These are phyloP conservation scores for Histomonas meleagridis DNA, from an alignment of 208 protist species.

Conservation along the genomic window DNA sequence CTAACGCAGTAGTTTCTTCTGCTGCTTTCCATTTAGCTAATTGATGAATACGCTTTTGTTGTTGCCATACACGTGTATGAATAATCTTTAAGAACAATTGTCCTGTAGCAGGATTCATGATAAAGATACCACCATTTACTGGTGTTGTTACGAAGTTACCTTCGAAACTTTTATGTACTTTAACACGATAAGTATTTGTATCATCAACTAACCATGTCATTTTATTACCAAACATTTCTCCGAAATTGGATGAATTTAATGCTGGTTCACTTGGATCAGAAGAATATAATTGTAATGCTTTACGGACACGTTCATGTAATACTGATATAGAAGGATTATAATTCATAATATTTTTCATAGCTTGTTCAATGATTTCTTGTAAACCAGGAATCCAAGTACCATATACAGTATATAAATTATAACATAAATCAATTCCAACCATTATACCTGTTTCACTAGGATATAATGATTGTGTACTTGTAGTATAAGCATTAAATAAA, in stretches of 20 bases:
- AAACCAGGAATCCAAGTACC: slow-evolving; percentile 95
- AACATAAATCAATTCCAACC: slow-evolving; percentile 95
- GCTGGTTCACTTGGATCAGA: slow-evolving; percentile 98
- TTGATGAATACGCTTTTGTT: slow-evolving; percentile 97
- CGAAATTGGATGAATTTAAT: slow-evolving; percentile 70
- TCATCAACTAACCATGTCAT: slow-evolving; percentile 90
- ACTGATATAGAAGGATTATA: slow-evolving; percentile 97
- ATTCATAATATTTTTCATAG: slow-evolving; percentile 97
- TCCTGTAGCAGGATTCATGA: slow-evolving; percentile 98
- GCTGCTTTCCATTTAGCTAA: slow-evolving; percentile 99
- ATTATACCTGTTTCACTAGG: slow-evolving; percentile 92
- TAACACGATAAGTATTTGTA: slow-evolving; percentile 88
- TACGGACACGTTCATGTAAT: slow-evolving; percentile 93
- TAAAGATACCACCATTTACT: slow-evolving; percentile 94
- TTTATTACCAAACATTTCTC: slow-evolving; percentile 97
- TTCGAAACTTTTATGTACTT: slow-evolving; percentile 97
- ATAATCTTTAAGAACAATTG: slow-evolving; percentile 98
- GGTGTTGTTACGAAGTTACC: slow-evolving; percentile 69
- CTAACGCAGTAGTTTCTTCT: slow-evolving; percentile 95
- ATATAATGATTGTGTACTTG: slow-evolving; percentile 87
- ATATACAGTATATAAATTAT: slow-evolving; percentile 71
- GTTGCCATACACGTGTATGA: slow-evolving; percentile 95
- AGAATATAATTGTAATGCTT: slow-evolving; percentile 96
- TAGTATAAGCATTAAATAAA: slow-evolving; percentile 98
- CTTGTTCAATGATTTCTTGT: slow-evolving; percentile 86